Base-by-base conservation (phyloP, 345 rosid species). In the Barbarea vulgaris region DNA sequence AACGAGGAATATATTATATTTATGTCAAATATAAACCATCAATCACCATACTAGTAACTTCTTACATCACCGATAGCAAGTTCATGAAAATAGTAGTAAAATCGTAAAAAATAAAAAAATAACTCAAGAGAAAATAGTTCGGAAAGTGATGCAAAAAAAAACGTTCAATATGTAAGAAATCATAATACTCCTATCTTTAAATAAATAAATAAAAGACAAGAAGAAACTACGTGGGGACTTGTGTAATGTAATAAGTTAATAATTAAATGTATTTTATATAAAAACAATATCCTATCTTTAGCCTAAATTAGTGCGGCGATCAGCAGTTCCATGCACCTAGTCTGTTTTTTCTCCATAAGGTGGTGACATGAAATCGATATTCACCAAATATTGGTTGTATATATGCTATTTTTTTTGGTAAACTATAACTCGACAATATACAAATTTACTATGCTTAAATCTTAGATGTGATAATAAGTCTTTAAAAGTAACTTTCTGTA, bases 311-410 rank as follows among this genome's bases (percentile, higher is more conserved):
- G 24, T 48, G 72, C 24, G 62, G 53, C 48, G 54, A 48, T 25
- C 54, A 50, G 50, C 48, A 33, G 54, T 61, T 61, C 34, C 50
- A 62, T 76, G 75, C 80, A 76, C 65, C 59, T 76, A 42, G 75
- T 53, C 80, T 9, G 12, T 46, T 52, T 57, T 11, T 13, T 25
- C 10, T 59, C 30, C 25, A 22, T 22, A n/a, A 1, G 6, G 37
- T n/a, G 21, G 61, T 41, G 68, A 53, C 75, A 60, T 53, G 39
- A 41, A 21, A 24, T 42, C 34, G 57, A 69, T 42, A 61, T 51
- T 58, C 67, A 59, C 44, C 53, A 25, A 56, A 47, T 34, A 25
- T 24, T 12, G 48, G 9, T 66, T 56, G 21, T 9, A 9, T 22
- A 51, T 0, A n/a, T n/a, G n/a, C n/a, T n/a, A n/a, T 3, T 34